These are phyloP conservation scores for Yarrowia sp. DNA, from an alignment of 805 yeast species.

Conservation along the genomic window DNA sequence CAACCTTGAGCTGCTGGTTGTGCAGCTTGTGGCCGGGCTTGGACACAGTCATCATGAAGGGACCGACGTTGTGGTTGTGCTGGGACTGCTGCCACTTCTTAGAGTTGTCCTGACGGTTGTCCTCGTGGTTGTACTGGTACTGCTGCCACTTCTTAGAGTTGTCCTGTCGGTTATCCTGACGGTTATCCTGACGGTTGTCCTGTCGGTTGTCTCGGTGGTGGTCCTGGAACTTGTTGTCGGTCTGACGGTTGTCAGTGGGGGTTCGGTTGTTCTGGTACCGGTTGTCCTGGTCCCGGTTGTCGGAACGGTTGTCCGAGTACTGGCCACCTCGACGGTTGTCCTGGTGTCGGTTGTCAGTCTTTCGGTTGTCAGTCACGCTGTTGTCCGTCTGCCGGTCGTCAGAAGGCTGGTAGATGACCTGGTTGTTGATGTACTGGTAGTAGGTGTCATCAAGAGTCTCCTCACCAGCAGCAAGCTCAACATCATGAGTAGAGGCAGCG, in stretches of 20 bases:
- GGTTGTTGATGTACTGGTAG: constrained; percentile 21
- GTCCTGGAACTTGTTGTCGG: constrained; percentile 15
- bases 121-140: neutral
- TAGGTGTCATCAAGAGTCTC: constrained; percentile 12
- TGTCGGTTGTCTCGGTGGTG: constrained; percentile 17
- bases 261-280: constrained; percentile 19
- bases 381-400: constrained; percentile 2
- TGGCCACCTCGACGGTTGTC: constrained; percentile 21
- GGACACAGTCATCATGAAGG: constrained; percentile 12
- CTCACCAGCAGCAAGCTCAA: neutral
- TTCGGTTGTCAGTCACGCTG: constrained; percentile 10
- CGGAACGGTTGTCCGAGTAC: constrained; percentile 20
- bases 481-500: neutral
- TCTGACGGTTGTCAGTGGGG: constrained; percentile 6
- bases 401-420: constrained; percentile 16
- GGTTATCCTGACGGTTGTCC: neutral
- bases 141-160: too few species aligned
- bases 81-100: neutral
- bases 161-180: constrained; percentile 17
- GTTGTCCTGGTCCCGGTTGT: constrained; percentile 23
- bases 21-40: constrained; percentile 9
- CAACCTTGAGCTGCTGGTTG: constrained; percentile 20
- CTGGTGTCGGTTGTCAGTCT: constrained; percentile 8
- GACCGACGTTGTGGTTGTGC: constrained; percentile 6
- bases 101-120: constrained; percentile 4